These are phyloP conservation scores for Penicillium ucsense DNA, from an alignment of 495 filamentous ascomycete genomes.

Conservation along the genomic window DNA sequence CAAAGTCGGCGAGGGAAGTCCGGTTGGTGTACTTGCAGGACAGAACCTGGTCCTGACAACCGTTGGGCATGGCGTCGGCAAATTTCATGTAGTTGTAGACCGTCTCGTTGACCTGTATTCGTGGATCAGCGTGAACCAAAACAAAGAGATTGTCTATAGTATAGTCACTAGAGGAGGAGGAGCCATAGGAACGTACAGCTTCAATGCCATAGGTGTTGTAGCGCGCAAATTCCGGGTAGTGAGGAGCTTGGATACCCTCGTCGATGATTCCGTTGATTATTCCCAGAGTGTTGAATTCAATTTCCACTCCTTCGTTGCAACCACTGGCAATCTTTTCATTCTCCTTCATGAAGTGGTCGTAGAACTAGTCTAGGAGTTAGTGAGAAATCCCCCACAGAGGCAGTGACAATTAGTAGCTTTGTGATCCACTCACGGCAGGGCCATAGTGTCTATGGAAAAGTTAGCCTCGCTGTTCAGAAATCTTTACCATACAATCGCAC, in stretches of 20 bases:
- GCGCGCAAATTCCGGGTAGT: slow-evolving; percentile 57
- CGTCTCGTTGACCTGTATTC: slow-evolving; percentile 40
- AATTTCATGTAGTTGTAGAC: slow-evolving; percentile 42
- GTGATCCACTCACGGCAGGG: slow-evolving; percentile 29
- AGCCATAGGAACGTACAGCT: slow-evolving; percentile 36
- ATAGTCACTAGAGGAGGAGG: no score
- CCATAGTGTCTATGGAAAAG: slow-evolving; percentile 31
- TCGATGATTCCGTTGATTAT: slow-evolving; percentile 72
- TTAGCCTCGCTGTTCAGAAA: slow-evolving; percentile 2
- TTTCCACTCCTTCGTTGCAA: slow-evolving; percentile 21
- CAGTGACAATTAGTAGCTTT: slow-evolving; percentile 22
- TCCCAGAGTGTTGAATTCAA: slow-evolving; percentile 38
- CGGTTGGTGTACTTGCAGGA: slow-evolving; percentile 37
- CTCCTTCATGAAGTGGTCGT: slow-evolving; percentile 51
- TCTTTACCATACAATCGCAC: not conserved
- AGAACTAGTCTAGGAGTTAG: slow-evolving; percentile 16
- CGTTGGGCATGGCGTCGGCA: slow-evolving; percentile 41
- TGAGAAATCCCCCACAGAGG: slow-evolving; percentile 23
- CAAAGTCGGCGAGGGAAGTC: slow-evolving; percentile 30
- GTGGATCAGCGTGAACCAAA: slow-evolving; percentile 1
- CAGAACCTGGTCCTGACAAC: slow-evolving; percentile 49
- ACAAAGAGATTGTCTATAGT: no score
- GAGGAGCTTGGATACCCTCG: slow-evolving; percentile 52
- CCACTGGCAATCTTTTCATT: slow-evolving; percentile 45
- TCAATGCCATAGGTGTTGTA: slow-evolving; percentile 69